Percentiles rank a stretch among this genome's conserved stretches.
Evolutionary conservation across 228 moss, liverwort and hornwort species (phyloP).

Genomic region (Sphagnum fallax): DNA sequence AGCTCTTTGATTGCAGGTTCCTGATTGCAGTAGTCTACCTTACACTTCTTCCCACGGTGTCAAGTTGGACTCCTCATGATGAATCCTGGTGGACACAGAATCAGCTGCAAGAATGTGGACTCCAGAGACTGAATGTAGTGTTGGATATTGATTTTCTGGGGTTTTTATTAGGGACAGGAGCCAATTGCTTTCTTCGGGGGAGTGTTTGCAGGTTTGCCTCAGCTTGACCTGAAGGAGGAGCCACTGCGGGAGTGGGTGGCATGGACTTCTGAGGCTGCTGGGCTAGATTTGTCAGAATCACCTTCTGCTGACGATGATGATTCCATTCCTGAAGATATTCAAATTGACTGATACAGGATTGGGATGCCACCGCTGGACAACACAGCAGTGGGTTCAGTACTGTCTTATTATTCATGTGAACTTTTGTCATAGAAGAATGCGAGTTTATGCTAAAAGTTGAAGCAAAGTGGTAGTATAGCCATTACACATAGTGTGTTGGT

Average conservation of each 20-base stretch:
- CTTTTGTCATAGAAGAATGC: no score
- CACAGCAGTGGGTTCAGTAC: no score
- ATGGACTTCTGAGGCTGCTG: slow-evolving; percentile 86
- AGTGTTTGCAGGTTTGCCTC: slow-evolving; percentile 80
- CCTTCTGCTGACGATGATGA: slow-evolving; percentile 30
- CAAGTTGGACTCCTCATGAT: no score
- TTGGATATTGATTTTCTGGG: neutral
- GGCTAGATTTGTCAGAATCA: slow-evolving; percentile 49
- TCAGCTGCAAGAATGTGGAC: neutral
- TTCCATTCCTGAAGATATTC: slow-evolving; percentile 53
- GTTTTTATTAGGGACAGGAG: slow-evolving; percentile 44
- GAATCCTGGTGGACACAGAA: no score
- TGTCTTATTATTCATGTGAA: no score
- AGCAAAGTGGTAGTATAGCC: no score
- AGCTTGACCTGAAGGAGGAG: slow-evolving; percentile 89
- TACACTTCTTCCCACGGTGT: no score
- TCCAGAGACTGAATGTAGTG: neutral
- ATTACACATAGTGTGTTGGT: no score
- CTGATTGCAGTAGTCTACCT: no score
- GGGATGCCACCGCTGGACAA: no score
- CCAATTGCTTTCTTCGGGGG: slow-evolving; percentile 92
- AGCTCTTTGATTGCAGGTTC: no score
- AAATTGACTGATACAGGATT: slow-evolving; percentile 24
- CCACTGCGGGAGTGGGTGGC: slow-evolving; percentile 91
- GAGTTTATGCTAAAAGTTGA: no score